Evolutionary conservation across 257 asterid genomes (phyloP).

Genomic region (Ehretia macrophylla): DNA sequence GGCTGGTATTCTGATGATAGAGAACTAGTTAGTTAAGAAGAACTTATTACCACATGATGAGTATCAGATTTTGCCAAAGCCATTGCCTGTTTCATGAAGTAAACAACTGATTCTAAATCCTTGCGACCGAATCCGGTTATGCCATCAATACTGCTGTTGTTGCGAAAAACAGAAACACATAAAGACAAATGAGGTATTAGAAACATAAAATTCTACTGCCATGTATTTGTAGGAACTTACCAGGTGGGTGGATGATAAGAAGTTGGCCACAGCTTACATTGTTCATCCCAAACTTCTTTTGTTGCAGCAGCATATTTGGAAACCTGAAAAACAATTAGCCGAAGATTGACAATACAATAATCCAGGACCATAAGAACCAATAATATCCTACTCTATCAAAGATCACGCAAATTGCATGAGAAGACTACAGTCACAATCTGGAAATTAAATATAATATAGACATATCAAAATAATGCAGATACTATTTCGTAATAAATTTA

Average conservation of each 20-base stretch:
- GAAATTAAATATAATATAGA: too few species aligned
- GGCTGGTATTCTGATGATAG: too few species aligned
- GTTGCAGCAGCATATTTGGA: conserved; percentile 79
- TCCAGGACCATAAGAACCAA: too few species aligned
- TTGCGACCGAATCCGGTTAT: conserved; percentile 81
- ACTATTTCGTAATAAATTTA: too few species aligned
- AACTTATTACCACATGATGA: conserved; percentile 53
- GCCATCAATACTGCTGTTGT: conserved; percentile 76
- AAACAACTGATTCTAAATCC: conserved; percentile 48
- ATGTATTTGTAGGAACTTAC: conserved; percentile 32
- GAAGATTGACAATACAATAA: background rate
- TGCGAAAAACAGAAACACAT: conserved; percentile 20
- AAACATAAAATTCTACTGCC: background rate
- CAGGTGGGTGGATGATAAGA: conserved; percentile 94
- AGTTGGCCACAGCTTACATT: conserved; percentile 95
- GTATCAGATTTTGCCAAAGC: conserved; percentile 51
- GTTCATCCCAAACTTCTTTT: conserved; percentile 97
- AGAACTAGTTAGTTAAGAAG: too few species aligned
- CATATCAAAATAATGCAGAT: too few species aligned
- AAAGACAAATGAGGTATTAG: background rate
- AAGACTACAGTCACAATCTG: too few species aligned
- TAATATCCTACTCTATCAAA: background rate
- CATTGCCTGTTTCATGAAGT: conserved; percentile 66
- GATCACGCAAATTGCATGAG: too few species aligned
- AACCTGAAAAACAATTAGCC: conserved; percentile 43